Percentiles rank a stretch among this genome's conserved stretches.
phyloP scores from a whole-genome alignment of 768 basidiomycete genomes.

The Macrolepiota albuminosa region DNA sequence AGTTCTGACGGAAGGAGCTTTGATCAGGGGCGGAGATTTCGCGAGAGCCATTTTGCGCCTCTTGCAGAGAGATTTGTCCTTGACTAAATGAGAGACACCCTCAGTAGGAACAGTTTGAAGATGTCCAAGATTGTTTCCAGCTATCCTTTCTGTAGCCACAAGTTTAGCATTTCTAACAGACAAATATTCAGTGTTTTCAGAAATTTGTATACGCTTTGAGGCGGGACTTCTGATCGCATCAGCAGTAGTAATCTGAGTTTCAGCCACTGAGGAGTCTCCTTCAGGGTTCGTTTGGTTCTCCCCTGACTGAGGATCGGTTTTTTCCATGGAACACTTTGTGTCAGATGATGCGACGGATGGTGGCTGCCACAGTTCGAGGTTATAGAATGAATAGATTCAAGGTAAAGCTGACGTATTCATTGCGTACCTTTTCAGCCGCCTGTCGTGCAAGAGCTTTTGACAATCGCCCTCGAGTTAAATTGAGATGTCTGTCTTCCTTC shows the following conservation, averaged over 20 bases:
- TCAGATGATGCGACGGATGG: neutral
- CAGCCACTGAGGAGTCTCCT: neutral
- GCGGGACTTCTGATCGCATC: neutral
- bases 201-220: neutral
- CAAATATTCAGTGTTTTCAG: constrained; percentile 1
- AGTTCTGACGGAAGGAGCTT: constrained; percentile 3
- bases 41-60: neutral
- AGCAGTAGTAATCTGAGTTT: neutral
- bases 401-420: neutral
- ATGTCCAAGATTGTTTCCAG: constrained; percentile 1
- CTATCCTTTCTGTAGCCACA: constrained; percentile 12
- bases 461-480: constrained; percentile 40
- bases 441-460: constrained; percentile 21
- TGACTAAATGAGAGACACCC: neutral
- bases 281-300: neutral
- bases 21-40: neutral
- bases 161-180: constrained; percentile 12
- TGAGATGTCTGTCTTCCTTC: constrained; percentile 59
- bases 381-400: neutral
- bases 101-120: neutral
- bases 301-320: neutral
- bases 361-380: neutral
- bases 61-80: neutral
- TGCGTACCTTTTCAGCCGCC: constrained; percentile 5
- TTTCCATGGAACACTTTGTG: neutral